A percentile compares a stretch with the other conserved stretches of the same genome.
phyloP scores from a whole-genome alignment of 805 yeast genomes.

The Candida andamanensis region DNA sequence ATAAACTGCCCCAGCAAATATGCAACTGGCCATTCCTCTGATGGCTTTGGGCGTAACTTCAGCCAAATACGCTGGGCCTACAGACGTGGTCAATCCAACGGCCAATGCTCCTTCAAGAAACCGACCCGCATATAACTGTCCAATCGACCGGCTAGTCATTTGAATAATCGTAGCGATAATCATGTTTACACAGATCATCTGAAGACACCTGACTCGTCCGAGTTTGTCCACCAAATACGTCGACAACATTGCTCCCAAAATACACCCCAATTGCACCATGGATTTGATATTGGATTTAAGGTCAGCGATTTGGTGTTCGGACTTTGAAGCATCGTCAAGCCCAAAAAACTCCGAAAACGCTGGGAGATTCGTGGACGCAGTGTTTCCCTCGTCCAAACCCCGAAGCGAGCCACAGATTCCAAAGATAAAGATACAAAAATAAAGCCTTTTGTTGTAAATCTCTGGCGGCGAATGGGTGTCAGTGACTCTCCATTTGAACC shows the following conservation, averaged over 20 bases:
- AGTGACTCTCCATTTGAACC: constrained; percentile 13
- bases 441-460: constrained; percentile 44
- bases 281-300: constrained; percentile 49
- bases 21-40: constrained; percentile 48
- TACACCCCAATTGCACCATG: constrained; percentile 55
- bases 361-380: constrained; percentile 43
- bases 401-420: constrained; percentile 54
- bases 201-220: constrained; percentile 48
- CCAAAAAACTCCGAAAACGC: constrained; percentile 43
- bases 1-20: constrained; percentile 56
- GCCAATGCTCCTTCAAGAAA: constrained; percentile 48
- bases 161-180: constrained; percentile 44
- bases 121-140: constrained; percentile 53
- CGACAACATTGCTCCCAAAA: constrained; percentile 50
- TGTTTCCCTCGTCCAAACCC: constrained; percentile 54
- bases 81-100: constrained; percentile 52
- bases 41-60: constrained; percentile 50
- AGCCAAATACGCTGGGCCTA: constrained; percentile 51
- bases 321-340: constrained; percentile 32
- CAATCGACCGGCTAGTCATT: constrained; percentile 39
- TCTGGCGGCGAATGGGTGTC: constrained; percentile 35
- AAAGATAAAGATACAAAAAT: constrained; percentile 42
- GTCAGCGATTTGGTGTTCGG: constrained; percentile 36
- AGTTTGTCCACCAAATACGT: constrained; percentile 44
- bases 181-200: constrained; percentile 40